Evolutionary conservation across 768 basidiomycete genomes (phyloP).

Genomic region (Roridomyces roridus): DNA sequence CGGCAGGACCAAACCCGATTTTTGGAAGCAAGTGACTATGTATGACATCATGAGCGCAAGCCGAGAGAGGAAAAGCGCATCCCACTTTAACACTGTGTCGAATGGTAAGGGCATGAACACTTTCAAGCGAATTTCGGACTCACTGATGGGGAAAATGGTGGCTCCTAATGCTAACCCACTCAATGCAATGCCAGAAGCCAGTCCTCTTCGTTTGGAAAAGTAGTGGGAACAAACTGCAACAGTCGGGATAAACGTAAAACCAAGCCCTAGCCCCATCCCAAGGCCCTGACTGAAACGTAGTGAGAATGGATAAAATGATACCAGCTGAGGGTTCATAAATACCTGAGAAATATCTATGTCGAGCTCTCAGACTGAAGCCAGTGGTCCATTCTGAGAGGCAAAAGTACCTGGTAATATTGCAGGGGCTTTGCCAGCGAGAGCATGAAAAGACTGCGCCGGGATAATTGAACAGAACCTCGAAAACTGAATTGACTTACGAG

Average conservation of each 20-base stretch:
- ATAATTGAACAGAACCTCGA: conserved; percentile 7
- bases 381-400: not conserved
- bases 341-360: conserved; percentile 21
- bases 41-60: not conserved
- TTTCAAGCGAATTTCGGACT: not conserved
- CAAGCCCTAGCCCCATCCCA: conserved; percentile 44
- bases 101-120: too few species aligned
- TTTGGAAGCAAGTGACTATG: conserved; percentile 25
- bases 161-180: conserved; percentile 35
- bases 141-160: conserved; percentile 10
- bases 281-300: conserved; percentile 28
- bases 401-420: conserved; percentile 36
- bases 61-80: too few species aligned
- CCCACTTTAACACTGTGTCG: too few species aligned
- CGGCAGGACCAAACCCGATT: conserved; percentile 34
- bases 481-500: conserved; percentile 17
- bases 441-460: conserved; percentile 41
- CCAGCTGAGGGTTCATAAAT: not conserved
- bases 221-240: conserved; percentile 42
- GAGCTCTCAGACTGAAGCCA: not conserved
- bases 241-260: conserved; percentile 45
- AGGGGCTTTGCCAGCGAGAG: conserved; percentile 43
- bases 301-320: not conserved
- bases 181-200: conserved; percentile 51
- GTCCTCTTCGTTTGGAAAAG: conserved; percentile 44